Conservation (phyloP, 345 rosid species). For the Corchorus capsularis region DNA sequence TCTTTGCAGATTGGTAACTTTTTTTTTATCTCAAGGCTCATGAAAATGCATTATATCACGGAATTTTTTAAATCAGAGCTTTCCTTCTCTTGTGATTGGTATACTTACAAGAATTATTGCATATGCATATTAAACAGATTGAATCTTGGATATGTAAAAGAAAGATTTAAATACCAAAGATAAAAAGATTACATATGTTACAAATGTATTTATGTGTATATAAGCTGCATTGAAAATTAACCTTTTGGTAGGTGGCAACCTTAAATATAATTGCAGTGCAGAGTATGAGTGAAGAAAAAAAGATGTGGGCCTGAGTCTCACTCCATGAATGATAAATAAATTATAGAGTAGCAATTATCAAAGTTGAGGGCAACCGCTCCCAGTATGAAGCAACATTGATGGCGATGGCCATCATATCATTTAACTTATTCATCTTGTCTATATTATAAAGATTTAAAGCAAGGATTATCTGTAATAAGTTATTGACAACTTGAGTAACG, state of each 20-base stretch:
- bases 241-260: not conserved
- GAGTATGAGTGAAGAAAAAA: not conserved
- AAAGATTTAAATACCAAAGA: not conserved
- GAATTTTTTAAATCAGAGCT: not conserved
- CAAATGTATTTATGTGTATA: no score
- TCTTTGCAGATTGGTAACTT: not conserved
- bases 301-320: not conserved
- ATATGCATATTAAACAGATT: not conserved
- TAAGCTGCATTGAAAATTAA: no score
- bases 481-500: not conserved
- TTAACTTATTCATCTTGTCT: not conserved
- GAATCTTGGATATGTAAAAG: not conserved
- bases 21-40: not conserved
- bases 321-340: no score
- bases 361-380: not conserved
- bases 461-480: not conserved
- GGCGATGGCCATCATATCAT: not conserved
- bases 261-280: no score
- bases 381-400: not conserved
- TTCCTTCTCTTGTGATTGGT: not conserved
- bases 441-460: not conserved
- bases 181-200: not conserved
- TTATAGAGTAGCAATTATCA: not conserved
- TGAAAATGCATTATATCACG: not conserved
- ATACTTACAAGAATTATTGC: conserved; percentile 16